A percentile compares a stretch with the other conserved stretches of the same genome.
These are phyloP conservation scores for Erucastrum elatum DNA, from an alignment of 345 rosid genomes.

Conservation along the genomic window DNA sequence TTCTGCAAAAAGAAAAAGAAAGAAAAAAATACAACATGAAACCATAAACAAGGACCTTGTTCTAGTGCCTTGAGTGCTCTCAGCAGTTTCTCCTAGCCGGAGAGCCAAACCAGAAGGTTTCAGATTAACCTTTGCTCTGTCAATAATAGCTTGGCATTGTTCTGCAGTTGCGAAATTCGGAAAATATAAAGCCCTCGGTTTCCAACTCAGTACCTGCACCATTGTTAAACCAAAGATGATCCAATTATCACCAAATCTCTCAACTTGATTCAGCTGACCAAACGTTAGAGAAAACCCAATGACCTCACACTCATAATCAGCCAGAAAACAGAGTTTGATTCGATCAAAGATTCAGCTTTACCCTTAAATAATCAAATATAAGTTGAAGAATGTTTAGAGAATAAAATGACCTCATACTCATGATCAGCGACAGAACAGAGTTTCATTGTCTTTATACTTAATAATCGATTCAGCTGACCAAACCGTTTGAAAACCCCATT, in stretches of 20 bases:
- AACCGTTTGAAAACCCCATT: no score
- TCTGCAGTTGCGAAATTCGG: slow-evolving; percentile 64
- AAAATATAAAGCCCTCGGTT: slow-evolving; percentile 70
- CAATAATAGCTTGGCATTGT: slow-evolving; percentile 58
- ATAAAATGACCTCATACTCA: no score
- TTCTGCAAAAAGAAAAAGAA: background rate
- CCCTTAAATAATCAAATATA: no score
- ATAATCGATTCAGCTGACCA: no score
- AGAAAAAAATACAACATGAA: background rate
- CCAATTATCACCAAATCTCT: background rate
- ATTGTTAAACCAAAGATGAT: background rate
- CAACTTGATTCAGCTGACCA: background rate
- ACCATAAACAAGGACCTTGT: slow-evolving; percentile 49
- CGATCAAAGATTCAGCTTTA: no score
- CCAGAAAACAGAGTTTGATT: background rate
- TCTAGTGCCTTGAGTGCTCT: slow-evolving; percentile 68
- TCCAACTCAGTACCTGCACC: slow-evolving; percentile 72
- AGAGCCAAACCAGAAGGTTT: slow-evolving; percentile 69
- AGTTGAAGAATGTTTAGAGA: no score
- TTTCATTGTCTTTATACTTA: no score
- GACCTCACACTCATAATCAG: background rate
- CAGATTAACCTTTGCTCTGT: slow-evolving; percentile 51
- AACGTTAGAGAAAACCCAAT: background rate
- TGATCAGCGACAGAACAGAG: no score
- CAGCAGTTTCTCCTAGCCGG: slow-evolving; percentile 68